Evolutionary conservation across 1,284 basidiomycete genomes (phyloP).

Genomic region (Microbotryum lychnidis-dioicae): DNA sequence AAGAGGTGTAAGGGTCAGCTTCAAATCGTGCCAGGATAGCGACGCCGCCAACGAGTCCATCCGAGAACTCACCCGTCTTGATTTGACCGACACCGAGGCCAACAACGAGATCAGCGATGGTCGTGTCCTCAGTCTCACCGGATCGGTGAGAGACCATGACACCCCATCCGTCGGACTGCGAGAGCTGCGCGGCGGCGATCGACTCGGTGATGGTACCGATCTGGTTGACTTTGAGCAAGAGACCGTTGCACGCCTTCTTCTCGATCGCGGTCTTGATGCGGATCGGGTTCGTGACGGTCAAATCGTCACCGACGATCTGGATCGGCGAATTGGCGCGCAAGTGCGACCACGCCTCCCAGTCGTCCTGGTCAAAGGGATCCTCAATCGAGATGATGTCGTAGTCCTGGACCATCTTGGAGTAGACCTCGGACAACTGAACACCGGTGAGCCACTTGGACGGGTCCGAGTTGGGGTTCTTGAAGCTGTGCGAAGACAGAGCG

Average conservation of each 20-base stretch:
- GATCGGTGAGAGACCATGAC: conserved; percentile 99
- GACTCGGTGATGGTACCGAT: conserved; percentile 99
- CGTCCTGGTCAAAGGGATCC: conserved; percentile 98
- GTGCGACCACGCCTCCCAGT: conserved; percentile 82
- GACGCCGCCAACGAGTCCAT: conserved; percentile 44
- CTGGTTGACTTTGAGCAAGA: conserved; percentile 97
- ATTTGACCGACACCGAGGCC: conserved; percentile 90
- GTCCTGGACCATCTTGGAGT: conserved; percentile 75
- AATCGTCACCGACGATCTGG: conserved; percentile 91
- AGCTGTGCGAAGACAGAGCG: conserved; percentile 27
- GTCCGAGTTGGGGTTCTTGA: conserved; percentile 98
- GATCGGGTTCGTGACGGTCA: conserved; percentile 96
- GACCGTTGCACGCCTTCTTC: conserved; percentile 99
- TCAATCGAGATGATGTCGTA: conserved; percentile 97
- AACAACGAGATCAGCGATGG: conserved; percentile 94
- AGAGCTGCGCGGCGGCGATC: conserved; percentile 92
- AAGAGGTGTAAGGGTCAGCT: not conserved
- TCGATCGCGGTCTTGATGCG: conserved; percentile 99
- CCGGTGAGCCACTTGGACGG: conserved; percentile 88
- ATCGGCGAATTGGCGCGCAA: conserved; percentile 69
- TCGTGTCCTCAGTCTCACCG: conserved; percentile 67
- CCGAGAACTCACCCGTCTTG: conserved; percentile 95
- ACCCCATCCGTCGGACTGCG: conserved; percentile 95
- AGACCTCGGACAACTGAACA: conserved; percentile 85
- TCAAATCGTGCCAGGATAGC: too few relatives aligned